Conservation (phyloP, 2,329 filamentous ascomycete species). For the Trichoderma koningii region DNA sequence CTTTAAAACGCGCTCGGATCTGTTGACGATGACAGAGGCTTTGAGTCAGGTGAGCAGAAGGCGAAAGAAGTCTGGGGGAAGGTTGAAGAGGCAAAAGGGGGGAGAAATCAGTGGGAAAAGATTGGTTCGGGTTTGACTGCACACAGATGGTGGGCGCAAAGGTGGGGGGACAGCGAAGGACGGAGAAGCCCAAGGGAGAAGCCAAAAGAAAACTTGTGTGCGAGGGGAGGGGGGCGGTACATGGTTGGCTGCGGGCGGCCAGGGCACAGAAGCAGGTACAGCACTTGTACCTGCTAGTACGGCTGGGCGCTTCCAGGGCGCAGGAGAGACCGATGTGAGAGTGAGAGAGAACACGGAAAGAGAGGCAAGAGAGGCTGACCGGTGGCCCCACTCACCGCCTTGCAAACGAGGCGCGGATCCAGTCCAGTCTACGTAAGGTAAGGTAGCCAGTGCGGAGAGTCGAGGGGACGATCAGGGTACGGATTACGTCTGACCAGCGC, state of each 20-base stretch:
- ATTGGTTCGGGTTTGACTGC: slow-evolving; percentile 22
- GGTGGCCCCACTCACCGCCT: slow-evolving; percentile 1
- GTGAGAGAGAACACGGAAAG: too few relatives aligned
- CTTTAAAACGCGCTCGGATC: not conserved
- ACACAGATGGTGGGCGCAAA: slow-evolving; percentile 21
- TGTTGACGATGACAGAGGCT: slow-evolving; percentile 7
- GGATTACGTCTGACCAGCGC: not conserved
- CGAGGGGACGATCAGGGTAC: not conserved
- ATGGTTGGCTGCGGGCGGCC: not conserved
- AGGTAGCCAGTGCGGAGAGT: not conserved
- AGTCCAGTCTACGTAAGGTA: too few relatives aligned
- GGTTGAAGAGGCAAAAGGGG: slow-evolving; percentile 15
- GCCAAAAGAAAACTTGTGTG: not conserved
- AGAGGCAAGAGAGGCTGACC: slow-evolving; percentile 3
- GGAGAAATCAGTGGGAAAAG: slow-evolving; percentile 10
- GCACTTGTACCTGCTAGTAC: not conserved
- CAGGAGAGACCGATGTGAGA: too few relatives aligned
- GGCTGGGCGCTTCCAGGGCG: not conserved
- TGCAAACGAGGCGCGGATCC: slow-evolving; percentile 2
- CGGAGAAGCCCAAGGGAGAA: slow-evolving; percentile 28
- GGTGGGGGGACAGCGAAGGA: slow-evolving; percentile 30
- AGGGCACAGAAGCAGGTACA: not conserved
- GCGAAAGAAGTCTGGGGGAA: not conserved
- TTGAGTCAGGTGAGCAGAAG: slow-evolving; percentile 19
- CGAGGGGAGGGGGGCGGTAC: not conserved